Conservation (phyloP, 768 basidiomycete species). For the Dioszegia aurantiaca region DNA sequence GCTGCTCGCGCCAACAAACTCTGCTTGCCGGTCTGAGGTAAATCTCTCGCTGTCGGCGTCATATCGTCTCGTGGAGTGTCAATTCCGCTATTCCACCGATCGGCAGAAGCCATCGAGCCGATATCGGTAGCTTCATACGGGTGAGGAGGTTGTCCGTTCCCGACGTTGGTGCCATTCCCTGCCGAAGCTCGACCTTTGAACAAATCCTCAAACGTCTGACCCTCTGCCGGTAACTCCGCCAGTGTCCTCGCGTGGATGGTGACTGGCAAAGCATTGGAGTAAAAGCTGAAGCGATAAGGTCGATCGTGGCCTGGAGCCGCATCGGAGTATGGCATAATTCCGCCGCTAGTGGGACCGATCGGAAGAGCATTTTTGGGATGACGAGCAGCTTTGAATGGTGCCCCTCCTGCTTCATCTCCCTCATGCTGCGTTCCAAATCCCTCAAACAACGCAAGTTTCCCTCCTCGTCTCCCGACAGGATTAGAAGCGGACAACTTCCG, state of each 20-base stretch:
- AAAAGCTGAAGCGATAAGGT: conserved; percentile 97
- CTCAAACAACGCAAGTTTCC: conserved; percentile 91
- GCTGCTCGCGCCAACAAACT: conserved; percentile 37
- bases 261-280: conserved; percentile 83
- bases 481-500: conserved; percentile 85
- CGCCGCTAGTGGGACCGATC: conserved; percentile 18
- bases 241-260: conserved; percentile 93
- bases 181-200: conserved; percentile 57
- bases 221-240: conserved; percentile 88
- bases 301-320: conserved; percentile 63
- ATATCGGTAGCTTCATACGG: conserved; percentile 11
- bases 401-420: conserved; percentile 24
- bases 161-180: background rate
- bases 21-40: conserved; percentile 23
- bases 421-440: conserved; percentile 48
- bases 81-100: conserved; percentile 5
- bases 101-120: conserved; percentile 10
- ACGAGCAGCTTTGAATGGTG: conserved; percentile 42
- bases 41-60: conserved; percentile 12
- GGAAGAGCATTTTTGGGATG: conserved; percentile 36
- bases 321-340: conserved; percentile 44
- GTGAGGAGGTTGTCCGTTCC: background rate
- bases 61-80: conserved; percentile 10
- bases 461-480: conserved; percentile 56
- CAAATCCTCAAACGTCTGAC: conserved; percentile 86